Conservation (phyloP, 306 rosid genomes). For the Cyamopsis tetragonoloba region DNA sequence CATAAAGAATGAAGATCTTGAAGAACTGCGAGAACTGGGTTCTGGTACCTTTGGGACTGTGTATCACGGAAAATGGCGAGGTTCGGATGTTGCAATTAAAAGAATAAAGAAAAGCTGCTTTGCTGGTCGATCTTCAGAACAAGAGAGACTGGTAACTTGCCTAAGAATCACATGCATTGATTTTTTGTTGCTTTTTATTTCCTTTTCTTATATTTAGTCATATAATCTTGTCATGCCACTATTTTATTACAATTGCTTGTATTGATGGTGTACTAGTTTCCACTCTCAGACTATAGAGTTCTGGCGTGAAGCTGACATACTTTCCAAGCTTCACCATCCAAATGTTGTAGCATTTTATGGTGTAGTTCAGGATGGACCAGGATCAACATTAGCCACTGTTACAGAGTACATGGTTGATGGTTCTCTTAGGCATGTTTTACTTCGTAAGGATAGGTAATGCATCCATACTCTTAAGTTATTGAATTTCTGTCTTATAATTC, state of each 20-base stretch:
- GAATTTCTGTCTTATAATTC: constrained; percentile 16
- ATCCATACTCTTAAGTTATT: neutral
- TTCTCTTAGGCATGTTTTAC: constrained; percentile 81
- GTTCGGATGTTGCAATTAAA: constrained; percentile 87
- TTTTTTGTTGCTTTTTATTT: neutral
- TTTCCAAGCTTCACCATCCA: constrained; percentile 93
- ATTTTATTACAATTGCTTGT: neutral
- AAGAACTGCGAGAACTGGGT: constrained; percentile 77
- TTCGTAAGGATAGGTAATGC: constrained; percentile 77
- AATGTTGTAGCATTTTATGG: constrained; percentile 93
- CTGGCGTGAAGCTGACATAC: constrained; percentile 94
- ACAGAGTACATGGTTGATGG: constrained; percentile 90
- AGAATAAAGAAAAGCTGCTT: constrained; percentile 90
- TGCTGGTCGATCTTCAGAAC: constrained; percentile 79
- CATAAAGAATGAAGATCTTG: constrained; percentile 82
- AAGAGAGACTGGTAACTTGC: constrained; percentile 74
- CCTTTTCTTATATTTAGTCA: neutral
- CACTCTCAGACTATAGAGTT: constrained; percentile 62
- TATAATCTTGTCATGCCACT: neutral
- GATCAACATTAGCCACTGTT: constrained; percentile 81
- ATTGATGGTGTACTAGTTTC: constrained; percentile 23
- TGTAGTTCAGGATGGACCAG: constrained; percentile 90
- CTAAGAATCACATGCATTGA: neutral
- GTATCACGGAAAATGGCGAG: constrained; percentile 91
- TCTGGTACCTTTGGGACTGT: constrained; percentile 94